Conservation (phyloP, 2,329 filamentous ascomycete species). For the Aspergillus eucalypticola region DNA sequence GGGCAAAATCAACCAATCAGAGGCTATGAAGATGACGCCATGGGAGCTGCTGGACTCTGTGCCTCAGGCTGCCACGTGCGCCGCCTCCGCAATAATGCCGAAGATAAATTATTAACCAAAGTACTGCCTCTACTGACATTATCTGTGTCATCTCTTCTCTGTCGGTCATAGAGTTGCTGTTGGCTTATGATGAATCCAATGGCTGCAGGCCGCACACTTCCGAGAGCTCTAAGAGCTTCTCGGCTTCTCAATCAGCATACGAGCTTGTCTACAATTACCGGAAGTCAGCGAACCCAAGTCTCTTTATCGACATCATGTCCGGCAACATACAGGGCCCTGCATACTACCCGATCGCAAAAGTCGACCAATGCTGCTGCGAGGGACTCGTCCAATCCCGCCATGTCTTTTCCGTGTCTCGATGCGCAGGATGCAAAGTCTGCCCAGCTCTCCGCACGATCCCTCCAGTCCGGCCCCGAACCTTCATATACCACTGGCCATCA, state of each 20-base stretch:
- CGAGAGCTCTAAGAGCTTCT: constrained; percentile 13
- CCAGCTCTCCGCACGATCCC: constrained; percentile 66
- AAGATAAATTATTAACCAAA: not conserved
- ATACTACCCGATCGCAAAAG: constrained; percentile 23
- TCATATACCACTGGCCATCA: constrained; percentile 92
- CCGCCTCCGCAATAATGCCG: not conserved
- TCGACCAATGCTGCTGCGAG: constrained; percentile 57
- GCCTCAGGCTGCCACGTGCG: not conserved
- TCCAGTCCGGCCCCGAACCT: constrained; percentile 81
- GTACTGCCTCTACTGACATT: too few relatives aligned
- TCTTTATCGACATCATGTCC: not conserved
- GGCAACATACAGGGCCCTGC: constrained; percentile 19
- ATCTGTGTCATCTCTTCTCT: too few relatives aligned
- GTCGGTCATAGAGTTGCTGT: not conserved
- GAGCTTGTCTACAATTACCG: not conserved
- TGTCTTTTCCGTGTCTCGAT: constrained; percentile 88
- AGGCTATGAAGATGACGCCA: not conserved
- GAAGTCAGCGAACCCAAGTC: constrained; percentile 13
- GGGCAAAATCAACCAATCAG: not conserved
- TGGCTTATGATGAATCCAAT: constrained; percentile 19
- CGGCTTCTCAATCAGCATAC: constrained; percentile 15
- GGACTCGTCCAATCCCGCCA: constrained; percentile 56
- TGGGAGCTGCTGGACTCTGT: not conserved
- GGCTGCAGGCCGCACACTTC: constrained; percentile 18
- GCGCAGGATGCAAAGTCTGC: constrained; percentile 77